phyloP scores from a whole-genome alignment of 164 flowering plant genomes.

The Taxillus chinensis region DNA sequence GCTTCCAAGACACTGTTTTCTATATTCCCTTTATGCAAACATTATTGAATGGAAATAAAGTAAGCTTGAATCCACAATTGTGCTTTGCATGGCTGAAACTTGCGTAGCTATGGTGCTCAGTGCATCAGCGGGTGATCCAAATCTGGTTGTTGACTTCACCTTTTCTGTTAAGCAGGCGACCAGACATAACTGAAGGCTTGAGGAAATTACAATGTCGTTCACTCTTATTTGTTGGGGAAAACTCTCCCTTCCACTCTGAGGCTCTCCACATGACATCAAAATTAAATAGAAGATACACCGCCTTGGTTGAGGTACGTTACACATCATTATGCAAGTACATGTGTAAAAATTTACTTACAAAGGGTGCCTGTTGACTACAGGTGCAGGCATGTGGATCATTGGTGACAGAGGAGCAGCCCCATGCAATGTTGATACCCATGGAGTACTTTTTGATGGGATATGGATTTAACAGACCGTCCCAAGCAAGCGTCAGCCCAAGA shows the following conservation, averaged over 20 bases:
- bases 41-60: not conserved
- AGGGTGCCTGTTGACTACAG: not conserved
- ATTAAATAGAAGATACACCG: slow-evolving; percentile 1
- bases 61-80: not conserved
- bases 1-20: not conserved
- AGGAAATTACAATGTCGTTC: not conserved
- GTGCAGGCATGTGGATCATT: slow-evolving; percentile 46
- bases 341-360: not conserved
- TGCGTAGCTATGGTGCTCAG: too few relatives aligned
- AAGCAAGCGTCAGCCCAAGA: slow-evolving; percentile 33
- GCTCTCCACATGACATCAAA: slow-evolving; percentile 2
- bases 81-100: not conserved
- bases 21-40: not conserved
- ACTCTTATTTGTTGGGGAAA: slow-evolving; percentile 3
- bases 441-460: slow-evolving; percentile 47
- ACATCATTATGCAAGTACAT: not conserved
- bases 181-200: slow-evolving; percentile 3
- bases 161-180: not conserved
- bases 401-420: slow-evolving; percentile 55
- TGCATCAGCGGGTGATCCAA: not conserved
- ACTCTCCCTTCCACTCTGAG: slow-evolving; percentile 1
- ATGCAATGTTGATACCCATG: slow-evolving; percentile 41
- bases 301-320: slow-evolving; percentile 1
- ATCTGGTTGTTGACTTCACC: not conserved
- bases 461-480: slow-evolving; percentile 25